Conservation (phyloP, 805 yeast genomes). For the Ogataea glucozyma region DNA sequence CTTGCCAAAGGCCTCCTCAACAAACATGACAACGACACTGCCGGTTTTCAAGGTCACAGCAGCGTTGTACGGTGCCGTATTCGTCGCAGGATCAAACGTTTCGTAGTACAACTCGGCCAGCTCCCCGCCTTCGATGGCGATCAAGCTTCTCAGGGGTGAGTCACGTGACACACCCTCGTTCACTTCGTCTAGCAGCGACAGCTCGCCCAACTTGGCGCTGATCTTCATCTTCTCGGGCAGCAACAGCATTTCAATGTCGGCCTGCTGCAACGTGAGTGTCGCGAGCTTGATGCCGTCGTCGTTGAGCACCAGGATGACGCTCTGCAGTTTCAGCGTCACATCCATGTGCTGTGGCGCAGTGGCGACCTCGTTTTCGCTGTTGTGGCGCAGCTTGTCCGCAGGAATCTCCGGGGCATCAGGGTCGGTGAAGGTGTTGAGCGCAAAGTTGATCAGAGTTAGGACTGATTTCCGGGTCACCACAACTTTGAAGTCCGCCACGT, state of each 20-base stretch:
- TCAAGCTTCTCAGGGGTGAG: constrained; percentile 60
- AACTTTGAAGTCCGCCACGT: constrained; percentile 75
- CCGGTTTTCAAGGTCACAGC: constrained; percentile 68
- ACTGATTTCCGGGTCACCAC: constrained; percentile 77
- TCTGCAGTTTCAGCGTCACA: constrained; percentile 65
- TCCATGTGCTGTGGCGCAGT: constrained; percentile 74
- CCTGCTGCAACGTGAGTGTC: constrained; percentile 72
- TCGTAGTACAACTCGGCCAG: constrained; percentile 83
- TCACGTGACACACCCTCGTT: constrained; percentile 60
- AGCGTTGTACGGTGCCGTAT: constrained; percentile 53
- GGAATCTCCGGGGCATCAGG: constrained; percentile 71
- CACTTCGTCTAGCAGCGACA: constrained; percentile 75
- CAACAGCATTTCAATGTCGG: constrained; percentile 62
- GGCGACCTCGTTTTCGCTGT: constrained; percentile 54
- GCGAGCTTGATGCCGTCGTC: constrained; percentile 85
- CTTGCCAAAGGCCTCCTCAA: constrained; percentile 75
- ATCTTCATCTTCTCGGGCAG: constrained; percentile 79
- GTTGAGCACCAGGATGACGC: constrained; percentile 72
- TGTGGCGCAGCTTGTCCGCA: constrained; percentile 70
- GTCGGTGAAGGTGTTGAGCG: constrained; percentile 83
- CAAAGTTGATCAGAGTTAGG: constrained; percentile 75
- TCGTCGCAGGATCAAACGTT: constrained; percentile 63
- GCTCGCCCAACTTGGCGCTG: constrained; percentile 70
- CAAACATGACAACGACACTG: constrained; percentile 71
- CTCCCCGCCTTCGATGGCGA: constrained; percentile 76